Evolutionary conservation across 768 basidiomycete genomes (phyloP).

Genomic region (Lentinula edodes): DNA sequence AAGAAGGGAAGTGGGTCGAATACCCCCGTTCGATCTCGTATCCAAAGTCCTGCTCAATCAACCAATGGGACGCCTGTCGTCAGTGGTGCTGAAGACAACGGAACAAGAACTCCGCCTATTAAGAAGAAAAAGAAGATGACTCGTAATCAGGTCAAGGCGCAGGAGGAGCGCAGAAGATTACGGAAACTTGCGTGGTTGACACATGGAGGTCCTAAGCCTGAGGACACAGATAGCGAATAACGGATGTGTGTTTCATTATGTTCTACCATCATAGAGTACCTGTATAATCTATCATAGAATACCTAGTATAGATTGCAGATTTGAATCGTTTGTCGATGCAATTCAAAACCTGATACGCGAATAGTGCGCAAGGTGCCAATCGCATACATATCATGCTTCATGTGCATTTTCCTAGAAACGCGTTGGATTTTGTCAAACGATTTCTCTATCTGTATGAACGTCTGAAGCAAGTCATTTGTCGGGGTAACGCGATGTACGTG

Average conservation of each 20-base stretch:
- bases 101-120: slow-evolving; percentile 30
- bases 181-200: slow-evolving; percentile 82
- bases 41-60: slow-evolving; percentile 68
- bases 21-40: slow-evolving; percentile 65
- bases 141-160: slow-evolving; percentile 85
- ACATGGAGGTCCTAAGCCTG: slow-evolving; percentile 76
- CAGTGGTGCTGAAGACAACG: slow-evolving; percentile 69
- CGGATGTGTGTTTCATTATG: slow-evolving; percentile 3
- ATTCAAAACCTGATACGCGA: too few species aligned
- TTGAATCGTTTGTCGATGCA: not conserved
- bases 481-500: not conserved
- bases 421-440: not conserved
- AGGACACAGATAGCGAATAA: slow-evolving; percentile 70
- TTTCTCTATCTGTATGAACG: not conserved
- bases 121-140: slow-evolving; percentile 90
- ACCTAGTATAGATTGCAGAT: not conserved
- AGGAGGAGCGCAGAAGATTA: slow-evolving; percentile 77
- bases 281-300: not conserved
- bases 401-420: not conserved
- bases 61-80: slow-evolving; percentile 68
- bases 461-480: not conserved
- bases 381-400: not conserved
- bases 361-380: too few species aligned
- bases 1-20: slow-evolving; percentile 69
- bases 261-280: not conserved